Evolutionary conservation across 1,139 yeast species (phyloP).

Genomic region (Kodamaea derodonti): DNA sequence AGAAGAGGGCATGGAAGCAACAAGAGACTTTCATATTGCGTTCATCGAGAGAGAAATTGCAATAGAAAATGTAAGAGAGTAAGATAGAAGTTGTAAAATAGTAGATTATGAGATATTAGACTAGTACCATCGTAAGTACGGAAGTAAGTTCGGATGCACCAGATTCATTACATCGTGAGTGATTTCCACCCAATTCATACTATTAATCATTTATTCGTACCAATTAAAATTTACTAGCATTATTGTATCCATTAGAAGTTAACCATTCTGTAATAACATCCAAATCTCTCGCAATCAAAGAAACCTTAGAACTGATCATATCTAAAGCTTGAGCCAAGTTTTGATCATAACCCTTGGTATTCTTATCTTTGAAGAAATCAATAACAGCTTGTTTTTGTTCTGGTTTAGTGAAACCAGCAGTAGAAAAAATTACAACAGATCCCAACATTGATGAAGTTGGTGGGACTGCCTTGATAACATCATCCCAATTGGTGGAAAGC

Average conservation of each 20-base stretch:
- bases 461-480: conserved; percentile 61
- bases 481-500: conserved; percentile 74
- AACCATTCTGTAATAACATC: conserved; percentile 54
- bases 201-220: conserved; percentile 3
- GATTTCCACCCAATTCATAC: background rate
- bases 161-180: background rate
- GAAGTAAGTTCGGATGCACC: background rate
- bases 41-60: conserved; percentile 20
- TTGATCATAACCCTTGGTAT: conserved; percentile 73
- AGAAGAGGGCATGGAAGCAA: conserved; percentile 31
- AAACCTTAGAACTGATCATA: conserved; percentile 54
- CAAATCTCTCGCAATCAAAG: conserved; percentile 66
- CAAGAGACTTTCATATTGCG: conserved; percentile 31
- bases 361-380: conserved; percentile 54
- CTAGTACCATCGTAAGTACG: no score
- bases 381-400: conserved; percentile 56
- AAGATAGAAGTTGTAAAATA: background rate
- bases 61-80: background rate
- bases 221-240: conserved; percentile 12
- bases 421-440: conserved; percentile 58
- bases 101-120: no score
- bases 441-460: conserved; percentile 82
- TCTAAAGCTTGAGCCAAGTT: conserved; percentile 71
- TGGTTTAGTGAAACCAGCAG: conserved; percentile 62
- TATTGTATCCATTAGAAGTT: conserved; percentile 38